These are phyloP conservation scores for Botryotinia calthae DNA, from an alignment of 2,329 filamentous ascomycete genomes.

Conservation along the genomic window DNA sequence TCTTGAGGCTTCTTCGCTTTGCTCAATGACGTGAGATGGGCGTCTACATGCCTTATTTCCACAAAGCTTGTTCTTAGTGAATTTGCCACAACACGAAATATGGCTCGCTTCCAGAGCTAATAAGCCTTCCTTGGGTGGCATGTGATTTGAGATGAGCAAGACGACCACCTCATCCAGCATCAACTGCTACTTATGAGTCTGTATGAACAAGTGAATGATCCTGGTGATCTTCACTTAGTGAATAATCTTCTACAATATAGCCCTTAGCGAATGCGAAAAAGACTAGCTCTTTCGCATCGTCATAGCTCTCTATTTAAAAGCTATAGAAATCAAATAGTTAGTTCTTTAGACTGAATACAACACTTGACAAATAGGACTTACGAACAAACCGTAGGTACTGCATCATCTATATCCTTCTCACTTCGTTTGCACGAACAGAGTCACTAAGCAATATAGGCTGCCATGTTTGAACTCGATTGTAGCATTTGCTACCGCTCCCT, in stretches of 20 bases:
- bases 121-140: background rate
- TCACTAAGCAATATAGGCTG: background rate
- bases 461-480: background rate
- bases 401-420: too few relatives aligned
- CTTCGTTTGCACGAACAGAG: too few relatives aligned
- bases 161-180: background rate
- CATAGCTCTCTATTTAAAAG: too few relatives aligned
- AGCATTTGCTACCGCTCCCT: background rate
- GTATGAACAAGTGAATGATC: too few relatives aligned
- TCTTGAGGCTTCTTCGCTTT: background rate
- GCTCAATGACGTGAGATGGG: background rate
- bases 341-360: too few relatives aligned
- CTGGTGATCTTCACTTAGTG: too few relatives aligned
- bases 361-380: too few relatives aligned
- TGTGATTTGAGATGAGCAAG: background rate
- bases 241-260: too few relatives aligned
- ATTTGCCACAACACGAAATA: background rate
- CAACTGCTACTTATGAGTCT: background rate
- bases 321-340: too few relatives aligned
- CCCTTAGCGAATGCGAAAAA: too few relatives aligned
- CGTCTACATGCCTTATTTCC: background rate
- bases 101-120: background rate
- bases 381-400: too few relatives aligned
- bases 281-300: too few relatives aligned
- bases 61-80: conserved; percentile 1